Base-by-base conservation (phyloP, 306 rosid genomes). In the Geum urbanum region DNA sequence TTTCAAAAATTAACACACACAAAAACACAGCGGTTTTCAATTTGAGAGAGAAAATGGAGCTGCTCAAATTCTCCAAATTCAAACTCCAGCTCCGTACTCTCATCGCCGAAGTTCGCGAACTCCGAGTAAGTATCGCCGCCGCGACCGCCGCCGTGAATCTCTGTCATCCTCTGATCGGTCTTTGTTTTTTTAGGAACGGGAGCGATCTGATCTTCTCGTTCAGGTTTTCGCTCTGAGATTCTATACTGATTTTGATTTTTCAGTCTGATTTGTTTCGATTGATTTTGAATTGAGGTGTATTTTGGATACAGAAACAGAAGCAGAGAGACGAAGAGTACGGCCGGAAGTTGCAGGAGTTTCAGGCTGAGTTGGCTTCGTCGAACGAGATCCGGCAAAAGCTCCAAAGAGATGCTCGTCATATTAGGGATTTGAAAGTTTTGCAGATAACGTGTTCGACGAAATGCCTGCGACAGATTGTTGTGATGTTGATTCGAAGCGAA, bases 51-150 rank as follows among this genome's bases (percentile, higher is more conserved):
- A 72, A 72, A 15, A 90, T 88, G 95, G 97, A 82, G 64, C 63
- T 88, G 77, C 95, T 88, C 9, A 83, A 77, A 78, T 63, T 91
- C 40, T 91, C 95, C 15, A 91, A 86, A 82, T 84, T 91, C 82
- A 91, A 77, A 80, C 92, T 88, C 70, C 95, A 83, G 71, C 85
- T 91, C 52, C 92, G 79, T 68, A 51, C 92, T 20, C 83, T 86
- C 41, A 53, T 86, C 70, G 22, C 89, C 49, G 95, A 91, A 84
- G 83, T 84, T 79, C 86, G 87, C 53, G 89, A 84, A 40, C 90
- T 88, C 72, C 75, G 84, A 85, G 97, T 91, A 80, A 73, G 62
- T 4, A 27, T 32, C 71, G 48, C 67, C 35, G 24, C 47, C 37
- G 32, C 72, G 47, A 11, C 43, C 45, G 45, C 63, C 64, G 46